A percentile compares a stretch with the other conserved stretches of the same genome.
Evolutionary conservation across 768 basidiomycete genomes (phyloP).

Genomic region (Lyophyllum atratum): DNA sequence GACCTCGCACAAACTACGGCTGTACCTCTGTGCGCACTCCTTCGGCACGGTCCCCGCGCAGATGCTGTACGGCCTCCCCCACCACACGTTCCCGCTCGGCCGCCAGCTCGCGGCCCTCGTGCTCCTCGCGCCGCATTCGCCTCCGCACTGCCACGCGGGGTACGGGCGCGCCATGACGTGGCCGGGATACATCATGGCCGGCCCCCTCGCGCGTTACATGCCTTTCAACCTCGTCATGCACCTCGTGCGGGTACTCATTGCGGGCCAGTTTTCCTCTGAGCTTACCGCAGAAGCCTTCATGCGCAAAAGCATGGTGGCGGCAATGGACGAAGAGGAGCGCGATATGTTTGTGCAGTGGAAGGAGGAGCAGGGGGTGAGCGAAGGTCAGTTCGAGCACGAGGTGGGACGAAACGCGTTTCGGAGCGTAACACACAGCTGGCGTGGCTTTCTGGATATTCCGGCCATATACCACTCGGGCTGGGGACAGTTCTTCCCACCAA

Average conservation of each 20-base stretch:
- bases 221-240: conserved; percentile 40
- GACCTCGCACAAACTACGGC: conserved; percentile 33
- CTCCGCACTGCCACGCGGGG: conserved; percentile 45
- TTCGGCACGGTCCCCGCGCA: conserved; percentile 58
- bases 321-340: conserved; percentile 38
- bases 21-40: conserved; percentile 55
- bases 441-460: conserved; percentile 47
- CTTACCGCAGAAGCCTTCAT: conserved; percentile 44
- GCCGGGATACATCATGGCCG: conserved; percentile 46
- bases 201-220: conserved; percentile 42
- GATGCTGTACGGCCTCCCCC: conserved; percentile 54
- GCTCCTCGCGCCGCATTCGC: conserved; percentile 47
- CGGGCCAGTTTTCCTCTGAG: conserved; percentile 35
- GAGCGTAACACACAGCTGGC: conserved; percentile 53
- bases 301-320: conserved; percentile 35
- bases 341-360: conserved; percentile 43
- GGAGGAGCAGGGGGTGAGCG: conserved; percentile 36
- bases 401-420: conserved; percentile 43
- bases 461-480: conserved; percentile 51
- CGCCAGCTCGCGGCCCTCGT: conserved; percentile 47
- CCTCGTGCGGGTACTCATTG: conserved; percentile 32
- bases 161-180: conserved; percentile 49
- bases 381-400: conserved; percentile 43
- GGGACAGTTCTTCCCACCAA: conserved; percentile 44
- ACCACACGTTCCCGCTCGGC: conserved; percentile 52